Percentiles rank a stretch among this genome's conserved stretches.
phyloP scores from a whole-genome alignment of 805 yeast genomes.

The Yarrowia hollandica region DNA sequence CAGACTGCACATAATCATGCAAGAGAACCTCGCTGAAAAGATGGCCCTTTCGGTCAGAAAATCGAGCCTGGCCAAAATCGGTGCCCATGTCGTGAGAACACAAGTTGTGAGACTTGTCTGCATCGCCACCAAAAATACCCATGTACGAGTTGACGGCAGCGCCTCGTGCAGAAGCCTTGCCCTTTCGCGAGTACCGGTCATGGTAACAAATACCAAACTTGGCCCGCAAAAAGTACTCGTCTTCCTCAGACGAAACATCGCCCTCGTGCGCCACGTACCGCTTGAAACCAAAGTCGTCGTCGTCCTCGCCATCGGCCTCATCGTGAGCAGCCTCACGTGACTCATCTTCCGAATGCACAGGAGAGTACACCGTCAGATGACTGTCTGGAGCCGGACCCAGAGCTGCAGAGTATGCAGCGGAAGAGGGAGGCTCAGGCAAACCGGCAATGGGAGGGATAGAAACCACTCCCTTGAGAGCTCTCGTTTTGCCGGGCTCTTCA shows the following conservation, averaged over 20 bases:
- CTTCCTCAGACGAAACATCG: slow-evolving; percentile 25
- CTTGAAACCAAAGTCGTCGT: slow-evolving; percentile 17
- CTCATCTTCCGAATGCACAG: slow-evolving; percentile 1
- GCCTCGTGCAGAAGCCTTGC: neutral
- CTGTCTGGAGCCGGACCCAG: neutral
- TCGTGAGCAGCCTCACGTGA: slow-evolving; percentile 18
- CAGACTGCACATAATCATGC: slow-evolving; percentile 25
- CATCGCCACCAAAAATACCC: slow-evolving; percentile 1
- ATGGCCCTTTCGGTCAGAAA: slow-evolving; percentile 10
- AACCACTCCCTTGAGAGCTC: no score
- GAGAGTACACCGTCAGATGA: slow-evolving; percentile 19
- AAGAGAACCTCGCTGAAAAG: slow-evolving; percentile 17
- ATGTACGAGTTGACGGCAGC: slow-evolving; percentile 10
- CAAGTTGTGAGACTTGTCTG: slow-evolving; percentile 5
- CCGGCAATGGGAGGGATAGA: neutral
- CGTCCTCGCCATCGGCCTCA: slow-evolving; percentile 16
- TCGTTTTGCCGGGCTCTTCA: neutral
- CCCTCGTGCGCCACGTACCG: slow-evolving; percentile 8
- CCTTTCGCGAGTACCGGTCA: neutral
- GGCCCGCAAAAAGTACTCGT: slow-evolving; percentile 24
- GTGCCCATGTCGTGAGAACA: slow-evolving; percentile 9
- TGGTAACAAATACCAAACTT: slow-evolving; percentile 26
- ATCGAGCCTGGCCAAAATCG: slow-evolving; percentile 2
- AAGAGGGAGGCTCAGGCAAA: neutral
- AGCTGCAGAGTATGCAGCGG: neutral